A percentile compares a stretch with the other conserved stretches of the same genome.
phyloP scores from a whole-genome alignment of 768 basidiomycete species.

The Ramaria sp. region DNA sequence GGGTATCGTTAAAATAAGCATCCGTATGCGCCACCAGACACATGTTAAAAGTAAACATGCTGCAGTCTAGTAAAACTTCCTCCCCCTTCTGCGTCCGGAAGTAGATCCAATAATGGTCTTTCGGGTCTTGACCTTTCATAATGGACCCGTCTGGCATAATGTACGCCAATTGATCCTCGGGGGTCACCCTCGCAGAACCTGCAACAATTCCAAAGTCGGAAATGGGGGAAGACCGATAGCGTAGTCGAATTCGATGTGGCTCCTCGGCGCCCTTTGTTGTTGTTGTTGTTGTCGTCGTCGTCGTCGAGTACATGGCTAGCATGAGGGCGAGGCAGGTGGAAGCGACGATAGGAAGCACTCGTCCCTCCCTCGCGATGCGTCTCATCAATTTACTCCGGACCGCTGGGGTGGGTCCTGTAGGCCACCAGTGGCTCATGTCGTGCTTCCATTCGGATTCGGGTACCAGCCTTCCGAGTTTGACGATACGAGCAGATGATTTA shows the following conservation, averaged over 20 bases:
- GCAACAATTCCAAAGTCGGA: conserved; percentile 33
- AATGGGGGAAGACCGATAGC: conserved; percentile 28
- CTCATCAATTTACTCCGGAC: conserved; percentile 21
- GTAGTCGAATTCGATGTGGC: conserved; percentile 22
- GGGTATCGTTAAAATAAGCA: conserved; percentile 14
- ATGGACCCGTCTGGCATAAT: conserved; percentile 16
- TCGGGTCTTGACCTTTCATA: conserved; percentile 28
- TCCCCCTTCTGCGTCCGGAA: conserved; percentile 33
- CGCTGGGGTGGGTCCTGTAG: conserved; percentile 16
- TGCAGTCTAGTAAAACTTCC: conserved; percentile 29
- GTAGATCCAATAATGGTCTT: conserved; percentile 39
- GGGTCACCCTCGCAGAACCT: conserved; percentile 24
- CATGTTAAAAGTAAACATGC: conserved; percentile 35
- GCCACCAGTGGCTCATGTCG: conserved; percentile 23
- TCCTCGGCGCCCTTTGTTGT: conserved; percentile 2
- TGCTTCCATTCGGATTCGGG: neutral
- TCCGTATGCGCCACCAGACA: conserved; percentile 18
- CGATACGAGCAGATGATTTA: conserved; percentile 1
- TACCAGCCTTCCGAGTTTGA: neutral
- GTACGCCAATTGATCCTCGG: conserved; percentile 28
- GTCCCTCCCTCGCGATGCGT: conserved; percentile 20
- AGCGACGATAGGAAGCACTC: conserved; percentile 23
- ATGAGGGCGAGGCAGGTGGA: conserved; percentile 25
- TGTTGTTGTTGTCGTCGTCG: conserved; percentile 21
- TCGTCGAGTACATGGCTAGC: conserved; percentile 31